Base-by-base conservation (phyloP, 2,329 filamentous ascomycete genomes). In the Simplicillium aogashimaense region DNA sequence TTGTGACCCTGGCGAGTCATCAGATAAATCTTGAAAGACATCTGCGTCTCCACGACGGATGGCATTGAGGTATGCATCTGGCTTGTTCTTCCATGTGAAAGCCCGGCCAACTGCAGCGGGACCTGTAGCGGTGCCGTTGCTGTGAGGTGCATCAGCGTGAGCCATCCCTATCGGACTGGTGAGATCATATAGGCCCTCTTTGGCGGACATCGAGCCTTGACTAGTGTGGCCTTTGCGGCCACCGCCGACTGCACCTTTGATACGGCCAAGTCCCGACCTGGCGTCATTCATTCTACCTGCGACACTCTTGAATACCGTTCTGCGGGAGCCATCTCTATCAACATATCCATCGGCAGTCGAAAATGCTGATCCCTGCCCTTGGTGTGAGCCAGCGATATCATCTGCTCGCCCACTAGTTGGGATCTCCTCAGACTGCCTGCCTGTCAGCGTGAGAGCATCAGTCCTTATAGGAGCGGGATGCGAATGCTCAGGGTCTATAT, bases 181-280 rank as follows among this genome's bases (percentile, higher is more conserved):
- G 20, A 25, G 20, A 29, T 72, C 67, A 16, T 57, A 50, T 29
- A 58, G 59, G n/a, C 77, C 76, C 40, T 81, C 76, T 48, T 66
- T 74, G 4, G 51, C 52, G 8, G 58, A 53, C 9, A 56, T 46
- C 3, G 76, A 78, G n/a, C 68, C 67, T 12, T 72, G 70, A 47
- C 59, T 69, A 36, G 54, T 51, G 44, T 81, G 75, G 2, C 73
- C 70, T 46, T 69, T 68, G n/a, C 69, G 55, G 10, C 64, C 65
- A 12, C 70, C 69, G 1, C 86, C 85, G 29, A 95, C 83, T 3
- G 81, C 86, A 54, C 90, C 87, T 54, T 89, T 89, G 57, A 95
- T 88, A 29, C 86, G 80, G 2, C 84, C 85, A 41, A 95, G 72
- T 1, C 88, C 87, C 41, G 83, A 87, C 36, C 83, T 80, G 35